These are phyloP conservation scores for Aphanomyces astaci DNA, from an alignment of 352 stramenopile species.

Conservation along the genomic window DNA sequence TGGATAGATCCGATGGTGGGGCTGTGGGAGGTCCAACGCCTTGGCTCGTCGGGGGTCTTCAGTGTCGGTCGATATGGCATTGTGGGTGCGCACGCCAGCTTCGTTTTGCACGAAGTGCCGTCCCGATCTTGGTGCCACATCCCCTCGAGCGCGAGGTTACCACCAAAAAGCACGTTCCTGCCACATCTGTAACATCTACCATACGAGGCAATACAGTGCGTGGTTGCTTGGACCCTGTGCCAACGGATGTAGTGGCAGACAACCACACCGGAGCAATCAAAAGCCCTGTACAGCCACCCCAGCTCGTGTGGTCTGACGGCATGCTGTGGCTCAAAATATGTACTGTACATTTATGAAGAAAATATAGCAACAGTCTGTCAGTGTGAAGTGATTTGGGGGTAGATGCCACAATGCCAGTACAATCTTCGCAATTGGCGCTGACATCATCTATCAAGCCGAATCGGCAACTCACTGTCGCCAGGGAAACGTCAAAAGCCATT, in stretches of 20 bases:
- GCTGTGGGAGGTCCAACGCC: slow-evolving; percentile 6
- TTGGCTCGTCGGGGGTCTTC: background rate
- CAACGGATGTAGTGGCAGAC: background rate
- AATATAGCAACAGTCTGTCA: background rate
- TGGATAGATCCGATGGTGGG: background rate
- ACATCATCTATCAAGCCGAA: background rate
- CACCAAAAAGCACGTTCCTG: background rate
- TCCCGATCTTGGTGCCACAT: background rate
- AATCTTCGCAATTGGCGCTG: background rate
- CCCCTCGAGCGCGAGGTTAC: background rate
- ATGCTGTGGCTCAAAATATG: slow-evolving; percentile 1
- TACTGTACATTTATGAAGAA: background rate
- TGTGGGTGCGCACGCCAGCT: background rate
- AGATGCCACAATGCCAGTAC: no score
- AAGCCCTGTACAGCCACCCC: no score
- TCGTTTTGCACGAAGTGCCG: slow-evolving; percentile 1
- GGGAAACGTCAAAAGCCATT: slow-evolving; percentile 2
- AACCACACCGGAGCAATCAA: no score
- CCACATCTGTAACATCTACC: background rate
- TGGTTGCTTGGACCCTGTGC: background rate
- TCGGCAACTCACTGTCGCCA: background rate
- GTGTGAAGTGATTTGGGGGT: no score
- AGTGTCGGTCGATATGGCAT: slow-evolving; percentile 11
- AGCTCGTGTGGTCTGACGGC: slow-evolving; percentile 1
- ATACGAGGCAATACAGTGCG: background rate